Conservation (phyloP, 192 early-diverging fungal genomes). For the Pilaira anomala region DNA sequence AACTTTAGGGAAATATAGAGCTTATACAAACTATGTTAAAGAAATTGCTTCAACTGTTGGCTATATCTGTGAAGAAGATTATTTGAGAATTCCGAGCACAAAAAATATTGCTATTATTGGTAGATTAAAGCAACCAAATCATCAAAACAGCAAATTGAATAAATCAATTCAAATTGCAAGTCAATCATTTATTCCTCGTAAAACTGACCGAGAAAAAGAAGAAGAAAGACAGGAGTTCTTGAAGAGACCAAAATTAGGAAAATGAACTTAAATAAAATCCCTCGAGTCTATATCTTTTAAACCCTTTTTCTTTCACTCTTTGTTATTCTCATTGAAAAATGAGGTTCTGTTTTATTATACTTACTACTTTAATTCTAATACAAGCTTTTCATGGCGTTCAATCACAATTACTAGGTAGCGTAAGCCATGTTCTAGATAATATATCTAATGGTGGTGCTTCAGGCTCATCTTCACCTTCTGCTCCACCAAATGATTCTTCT, state of each 20-base stretch:
- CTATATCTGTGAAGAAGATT: slow-evolving; percentile 59
- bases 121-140: background rate
- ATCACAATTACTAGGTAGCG: background rate
- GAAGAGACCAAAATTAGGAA: slow-evolving; percentile 27
- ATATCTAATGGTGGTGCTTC: background rate
- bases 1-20: slow-evolving; percentile 63
- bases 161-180: slow-evolving; percentile 21
- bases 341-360: background rate
- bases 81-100: slow-evolving; percentile 76
- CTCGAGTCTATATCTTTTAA: slow-evolving; percentile 7
- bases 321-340: background rate
- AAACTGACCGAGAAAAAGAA: slow-evolving; percentile 53
- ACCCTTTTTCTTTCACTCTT: background rate
- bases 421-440: slow-evolving; percentile 1
- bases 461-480: background rate
- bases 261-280: slow-evolving; percentile 6
- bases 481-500: background rate
- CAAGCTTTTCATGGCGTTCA: background rate
- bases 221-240: slow-evolving; percentile 35
- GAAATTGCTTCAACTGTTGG: slow-evolving; percentile 53
- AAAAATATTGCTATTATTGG: slow-evolving; percentile 76
- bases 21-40: slow-evolving; percentile 62
- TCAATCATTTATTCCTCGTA: slow-evolving; percentile 42
- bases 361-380: no score
- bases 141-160: slow-evolving; percentile 13